Evolutionary conservation across 306 rosid species (phyloP), one percentile per base, ranked within the genome.

Genomic region (Oxytropis ochrocephala): DNA sequence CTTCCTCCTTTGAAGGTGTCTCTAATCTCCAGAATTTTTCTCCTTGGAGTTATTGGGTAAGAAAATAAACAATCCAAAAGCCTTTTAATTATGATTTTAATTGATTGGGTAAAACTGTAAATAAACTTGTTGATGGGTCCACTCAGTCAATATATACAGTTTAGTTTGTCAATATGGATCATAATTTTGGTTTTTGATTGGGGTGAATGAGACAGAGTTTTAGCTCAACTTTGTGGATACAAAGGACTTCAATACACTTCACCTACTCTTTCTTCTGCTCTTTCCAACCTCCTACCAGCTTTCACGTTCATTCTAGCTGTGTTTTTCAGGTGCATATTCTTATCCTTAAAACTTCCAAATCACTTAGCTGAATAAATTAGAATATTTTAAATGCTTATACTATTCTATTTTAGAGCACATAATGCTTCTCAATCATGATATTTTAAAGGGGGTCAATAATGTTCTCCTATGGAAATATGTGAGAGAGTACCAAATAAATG

Each of bases 261-360:
- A 19, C 90, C 88, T 0, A 80, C 86, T 58, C 85, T 83, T 43
- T 12, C 80, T 29, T 78, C 90, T 24, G 77, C 85, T 5, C 71
- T 77, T 5, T 7, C 72, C 79, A 85, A 73, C 55, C 90, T 87
- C 44, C 35, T 73, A 0, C 93, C 93, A 0, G 88, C 86, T 19
- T 83, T 80, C 32, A 80, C 90, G n/a, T 83, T 87, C 83, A 64
- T 85, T 4, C 69, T 87, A 10, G 90, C 93, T 0, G 18, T 75
- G 32, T n/a, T 83, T 73, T 87, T 85, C 80, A 81, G 90, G 93
- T 87, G 44, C 53, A 1, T 17, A 4, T 41, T 16, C 32, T 13
- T 56, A 68, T 17, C 11, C 29, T 42, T 0, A 14, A 42, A 57
- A 54, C 39, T 24, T 6, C 0, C 12, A 68, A 52, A 68, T 68